Base-by-base conservation (phyloP, 2,329 filamentous ascomycete genomes). In the Aspergillus proliferans region DNA sequence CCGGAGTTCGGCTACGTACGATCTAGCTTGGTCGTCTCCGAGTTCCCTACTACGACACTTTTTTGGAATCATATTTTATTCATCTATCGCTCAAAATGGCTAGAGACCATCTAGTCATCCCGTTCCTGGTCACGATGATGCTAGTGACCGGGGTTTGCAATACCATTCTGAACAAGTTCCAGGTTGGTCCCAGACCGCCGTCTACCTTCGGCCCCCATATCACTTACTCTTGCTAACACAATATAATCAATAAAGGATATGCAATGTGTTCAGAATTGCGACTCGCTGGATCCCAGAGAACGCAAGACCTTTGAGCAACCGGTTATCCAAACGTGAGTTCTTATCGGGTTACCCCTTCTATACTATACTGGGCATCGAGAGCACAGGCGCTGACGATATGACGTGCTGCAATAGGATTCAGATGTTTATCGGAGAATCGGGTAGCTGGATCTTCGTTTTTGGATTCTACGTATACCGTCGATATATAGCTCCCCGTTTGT, bases 341-440 rank as follows among this genome's bases (percentile, higher is more conserved):
- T 22, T 10, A 30, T 30, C 10, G 5, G 9, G 38, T 10, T 36
- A 36, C 5, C 38, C 15, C 36, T 1, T 18, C 4, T 40, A 12
- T 6, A 15, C 19, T 18, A 21, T 40, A 21, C 18, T 40, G 18
- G 38, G 10, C 6, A 15, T 30, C 42, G 8, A 12, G 12, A n/a
- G 8, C 30, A 18, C n/a, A 19, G 24, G 21, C 26, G 28, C 43
- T 45, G 28, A 45, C 7, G n/a, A 19, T 14, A 15, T 15, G 26
- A 12, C 22, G 19, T 40, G 15, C 18, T 40, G 18, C 10, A 44
- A 48, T 50, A 78, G 75, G 2, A 76, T 89, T 1, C 93, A 97
- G 70, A 98, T 98, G 93, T 98, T 98, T 68, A 80, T 96, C 53
- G 93, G 93, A 48, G 93, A 98, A 70, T 87, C 88, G 79, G 92